These are phyloP conservation scores for Trichoderma atroviride DNA, from an alignment of 2,329 filamentous ascomycete species.

Conservation along the genomic window DNA sequence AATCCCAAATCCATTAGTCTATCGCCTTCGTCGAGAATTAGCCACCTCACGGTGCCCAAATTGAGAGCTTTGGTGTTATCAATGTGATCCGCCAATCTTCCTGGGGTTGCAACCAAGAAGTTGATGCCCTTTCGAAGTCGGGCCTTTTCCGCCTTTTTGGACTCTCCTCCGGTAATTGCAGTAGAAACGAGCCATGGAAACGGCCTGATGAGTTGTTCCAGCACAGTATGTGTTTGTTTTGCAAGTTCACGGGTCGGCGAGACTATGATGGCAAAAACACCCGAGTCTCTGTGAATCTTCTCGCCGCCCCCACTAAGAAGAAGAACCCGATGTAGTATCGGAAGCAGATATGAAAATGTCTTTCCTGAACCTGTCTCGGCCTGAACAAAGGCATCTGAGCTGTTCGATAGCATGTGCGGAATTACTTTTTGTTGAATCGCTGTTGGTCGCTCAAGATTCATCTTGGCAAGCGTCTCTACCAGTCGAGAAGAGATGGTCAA, in stretches of 20 bases:
- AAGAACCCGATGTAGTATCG: constrained; percentile 86
- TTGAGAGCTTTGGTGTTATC: constrained; percentile 89
- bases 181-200: constrained; percentile 94
- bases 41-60: constrained; percentile 86
- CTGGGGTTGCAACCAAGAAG: constrained; percentile 92
- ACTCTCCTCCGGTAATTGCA: constrained; percentile 72
- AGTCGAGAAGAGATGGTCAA: constrained; percentile 80
- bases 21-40: constrained; percentile 94
- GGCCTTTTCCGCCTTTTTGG: constrained; percentile 84
- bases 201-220: constrained; percentile 84
- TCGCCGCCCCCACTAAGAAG: constrained; percentile 65
- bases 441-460: constrained; percentile 87
- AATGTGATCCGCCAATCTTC: constrained; percentile 86
- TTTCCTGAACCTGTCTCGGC: constrained; percentile 98
- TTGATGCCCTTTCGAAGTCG: constrained; percentile 91
- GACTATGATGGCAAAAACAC: constrained; percentile 90
- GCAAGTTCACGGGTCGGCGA: constrained; percentile 92
- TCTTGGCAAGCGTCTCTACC: constrained; percentile 82
- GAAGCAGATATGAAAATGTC: constrained; percentile 91
- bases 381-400: constrained; percentile 92
- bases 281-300: constrained; percentile 77
- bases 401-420: constrained; percentile 74
- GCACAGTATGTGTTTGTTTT: constrained; percentile 86
- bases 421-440: constrained; percentile 93
- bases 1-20: constrained; percentile 98